These are phyloP conservation scores for Brassica balearica DNA, from an alignment of 441 rosid species.

Conservation along the genomic window DNA sequence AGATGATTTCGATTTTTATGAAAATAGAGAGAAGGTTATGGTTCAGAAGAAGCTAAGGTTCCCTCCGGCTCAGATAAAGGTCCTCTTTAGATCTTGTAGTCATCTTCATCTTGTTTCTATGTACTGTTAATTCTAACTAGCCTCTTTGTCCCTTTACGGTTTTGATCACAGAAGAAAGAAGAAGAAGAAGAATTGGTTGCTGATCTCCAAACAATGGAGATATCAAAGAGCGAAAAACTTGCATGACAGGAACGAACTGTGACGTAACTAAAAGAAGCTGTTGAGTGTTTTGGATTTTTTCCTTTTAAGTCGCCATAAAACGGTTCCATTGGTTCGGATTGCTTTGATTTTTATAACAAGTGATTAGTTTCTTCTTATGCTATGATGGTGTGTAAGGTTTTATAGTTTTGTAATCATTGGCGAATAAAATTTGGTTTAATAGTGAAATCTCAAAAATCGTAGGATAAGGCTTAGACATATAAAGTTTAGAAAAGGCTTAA, in stretches of 20 bases:
- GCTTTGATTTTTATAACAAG: slow-evolving; percentile 33
- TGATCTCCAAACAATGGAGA: slow-evolving; percentile 37
- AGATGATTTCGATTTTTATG: slow-evolving; percentile 57
- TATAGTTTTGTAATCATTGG: too few relatives aligned
- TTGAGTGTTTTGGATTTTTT: slow-evolving; percentile 20
- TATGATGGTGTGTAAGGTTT: too few relatives aligned
- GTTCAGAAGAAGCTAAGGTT: slow-evolving; percentile 51
- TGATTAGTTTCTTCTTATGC: too few relatives aligned
- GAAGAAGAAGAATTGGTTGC: slow-evolving; percentile 41
- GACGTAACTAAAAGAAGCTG: slow-evolving; percentile 27
- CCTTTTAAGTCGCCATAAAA: slow-evolving; percentile 22
- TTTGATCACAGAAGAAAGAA: slow-evolving; percentile 37
- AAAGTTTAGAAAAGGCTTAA: background rate
- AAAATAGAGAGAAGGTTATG: slow-evolving; percentile 57
- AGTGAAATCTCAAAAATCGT: slow-evolving; percentile 3
- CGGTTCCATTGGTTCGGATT: slow-evolving; percentile 38
- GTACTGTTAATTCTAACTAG: slow-evolving; percentile 11
- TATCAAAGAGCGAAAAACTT: slow-evolving; percentile 32
- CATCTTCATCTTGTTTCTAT: background rate
- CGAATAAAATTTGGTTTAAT: slow-evolving; percentile 19
- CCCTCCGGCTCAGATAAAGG: slow-evolving; percentile 34
- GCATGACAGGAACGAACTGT: background rate
- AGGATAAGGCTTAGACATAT: background rate
- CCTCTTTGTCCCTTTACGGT: background rate
- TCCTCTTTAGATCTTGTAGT: background rate